These are phyloP conservation scores for Hypomyces rosellus DNA, from an alignment of 2,329 filamentous ascomycete genomes.

Conservation along the genomic window DNA sequence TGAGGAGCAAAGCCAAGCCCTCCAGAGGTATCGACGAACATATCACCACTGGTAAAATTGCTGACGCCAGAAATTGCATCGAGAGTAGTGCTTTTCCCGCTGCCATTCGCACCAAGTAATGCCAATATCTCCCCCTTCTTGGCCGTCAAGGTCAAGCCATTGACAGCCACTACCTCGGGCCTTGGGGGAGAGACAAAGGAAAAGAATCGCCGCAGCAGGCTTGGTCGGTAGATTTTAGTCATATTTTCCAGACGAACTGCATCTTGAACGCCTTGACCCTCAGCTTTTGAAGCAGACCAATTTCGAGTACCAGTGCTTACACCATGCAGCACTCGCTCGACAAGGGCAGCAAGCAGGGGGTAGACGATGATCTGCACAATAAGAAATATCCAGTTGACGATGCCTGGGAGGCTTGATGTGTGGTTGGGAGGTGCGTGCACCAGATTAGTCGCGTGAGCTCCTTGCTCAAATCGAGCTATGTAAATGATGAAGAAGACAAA, in stretches of 20 bases:
- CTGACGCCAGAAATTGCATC: constrained; percentile 25
- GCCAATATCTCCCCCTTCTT: constrained; percentile 72
- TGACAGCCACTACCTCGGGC: constrained; percentile 67
- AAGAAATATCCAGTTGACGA: constrained; percentile 68
- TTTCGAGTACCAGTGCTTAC: constrained; percentile 43
- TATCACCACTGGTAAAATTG: constrained; percentile 49
- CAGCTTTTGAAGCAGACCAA: constrained; percentile 12
- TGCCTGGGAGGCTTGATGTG: constrained; percentile 60
- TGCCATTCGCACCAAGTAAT: constrained; percentile 58
- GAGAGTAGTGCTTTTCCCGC: constrained; percentile 65
- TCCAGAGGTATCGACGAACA: constrained; percentile 59
- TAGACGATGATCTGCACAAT: constrained; percentile 64
- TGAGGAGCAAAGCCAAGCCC: constrained; percentile 70
- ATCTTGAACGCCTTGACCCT: constrained; percentile 24
- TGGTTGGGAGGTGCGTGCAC: constrained; percentile 52
- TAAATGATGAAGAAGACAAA: constrained; percentile 70
- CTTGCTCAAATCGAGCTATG: constrained; percentile 64
- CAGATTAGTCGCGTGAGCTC: constrained; percentile 54
- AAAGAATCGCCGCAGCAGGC: constrained; percentile 48
- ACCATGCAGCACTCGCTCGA: constrained; percentile 52
- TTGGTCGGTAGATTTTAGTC: constrained; percentile 68
- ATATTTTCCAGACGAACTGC: constrained; percentile 65
- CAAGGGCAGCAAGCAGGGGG: constrained; percentile 61
- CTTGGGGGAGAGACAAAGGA: constrained; percentile 40
- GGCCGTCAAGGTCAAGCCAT: constrained; percentile 61